Evolutionary conservation across 306 rosid species (phyloP), one percentile per base, ranked within the genome.

Genomic region (Gastrolobium bilobum): DNA sequence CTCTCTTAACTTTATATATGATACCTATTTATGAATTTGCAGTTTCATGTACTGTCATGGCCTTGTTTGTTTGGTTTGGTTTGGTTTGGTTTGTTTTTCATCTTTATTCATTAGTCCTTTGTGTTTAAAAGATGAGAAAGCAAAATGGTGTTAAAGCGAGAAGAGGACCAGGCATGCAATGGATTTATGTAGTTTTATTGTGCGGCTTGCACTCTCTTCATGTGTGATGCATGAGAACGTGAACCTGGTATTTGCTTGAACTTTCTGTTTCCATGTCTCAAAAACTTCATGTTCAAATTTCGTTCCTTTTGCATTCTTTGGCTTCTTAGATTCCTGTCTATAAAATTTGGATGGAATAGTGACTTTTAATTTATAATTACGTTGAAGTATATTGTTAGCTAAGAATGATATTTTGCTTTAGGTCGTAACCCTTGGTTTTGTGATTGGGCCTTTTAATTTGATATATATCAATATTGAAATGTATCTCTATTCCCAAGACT

Each of bases 391-490:
- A 20, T 20, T 20, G 26, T 20, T 20, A 20, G 26, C 0, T 20
- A 20, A 20, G 26, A 20, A 20, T 20, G 26, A 20, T 20, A 20
- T 20, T 20, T 20, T 20, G 26, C 26, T 20, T 20, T 20, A 0
- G 26, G 26, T 20, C 1, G 26, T 20, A 20, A 20, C 26, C 26
- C 26, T 20, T 20, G 26, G 26, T 20, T 20, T 20, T 20, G 99
- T 93, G 4, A 71, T 47, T 63, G 4, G 29, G 3, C 70, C 10
- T 51, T 62, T 56, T 3, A n/a, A 29, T 9, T 52, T 42, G 31
- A 26, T 6, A 26, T 10, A 42, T 58, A 52, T 1, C 8, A 5
- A 8, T 10, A 40, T 11, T 56, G 34, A 1, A 57, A 56, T 29
- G 59, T 37, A 11, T 46, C 3, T 60, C 14, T 26, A 14, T 44